Percentiles rank a stretch among this genome's conserved stretches.
phyloP scores from a whole-genome alignment of 2,329 filamentous ascomycete genomes.

The Aspergillus ruber region DNA sequence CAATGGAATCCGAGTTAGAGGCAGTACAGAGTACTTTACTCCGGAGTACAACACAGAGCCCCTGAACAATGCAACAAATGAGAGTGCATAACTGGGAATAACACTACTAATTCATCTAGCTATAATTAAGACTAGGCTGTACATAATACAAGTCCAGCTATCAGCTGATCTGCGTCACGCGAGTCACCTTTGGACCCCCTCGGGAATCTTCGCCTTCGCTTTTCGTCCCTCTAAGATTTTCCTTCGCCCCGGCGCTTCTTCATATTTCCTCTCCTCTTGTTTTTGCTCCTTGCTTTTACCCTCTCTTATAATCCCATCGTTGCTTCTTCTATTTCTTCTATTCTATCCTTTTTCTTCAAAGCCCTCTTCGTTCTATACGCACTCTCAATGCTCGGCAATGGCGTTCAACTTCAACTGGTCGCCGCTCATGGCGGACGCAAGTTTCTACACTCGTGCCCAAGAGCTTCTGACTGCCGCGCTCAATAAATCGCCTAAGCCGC shows the following conservation, averaged over 20 bases:
- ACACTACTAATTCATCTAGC: neutral
- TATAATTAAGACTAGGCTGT: neutral
- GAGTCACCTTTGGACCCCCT: neutral
- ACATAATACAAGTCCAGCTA: no score
- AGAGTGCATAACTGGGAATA: neutral
- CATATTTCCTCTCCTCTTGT: neutral
- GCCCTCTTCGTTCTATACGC: no score
- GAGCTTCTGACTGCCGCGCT: slow-evolving; percentile 90
- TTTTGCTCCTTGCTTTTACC: neutral
- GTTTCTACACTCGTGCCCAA: slow-evolving; percentile 81
- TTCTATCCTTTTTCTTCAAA: neutral
- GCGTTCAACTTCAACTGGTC: slow-evolving; percentile 99
- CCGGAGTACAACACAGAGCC: no score
- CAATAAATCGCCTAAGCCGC: slow-evolving; percentile 96
- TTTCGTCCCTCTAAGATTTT: slow-evolving; percentile 9
- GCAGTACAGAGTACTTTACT: no score
- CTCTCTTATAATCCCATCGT: neutral
- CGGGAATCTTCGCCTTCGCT: slow-evolving; percentile 4
- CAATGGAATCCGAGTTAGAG: no score
- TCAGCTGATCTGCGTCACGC: no score
- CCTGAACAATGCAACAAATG: no score
- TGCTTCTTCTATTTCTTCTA: neutral
- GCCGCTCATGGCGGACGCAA: slow-evolving; percentile 90
- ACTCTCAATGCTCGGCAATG: slow-evolving; percentile 52
- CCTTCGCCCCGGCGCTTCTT: neutral